phyloP scores from a whole-genome alignment of 2,329 filamentous ascomycete genomes.

The Didymella pinodella region DNA sequence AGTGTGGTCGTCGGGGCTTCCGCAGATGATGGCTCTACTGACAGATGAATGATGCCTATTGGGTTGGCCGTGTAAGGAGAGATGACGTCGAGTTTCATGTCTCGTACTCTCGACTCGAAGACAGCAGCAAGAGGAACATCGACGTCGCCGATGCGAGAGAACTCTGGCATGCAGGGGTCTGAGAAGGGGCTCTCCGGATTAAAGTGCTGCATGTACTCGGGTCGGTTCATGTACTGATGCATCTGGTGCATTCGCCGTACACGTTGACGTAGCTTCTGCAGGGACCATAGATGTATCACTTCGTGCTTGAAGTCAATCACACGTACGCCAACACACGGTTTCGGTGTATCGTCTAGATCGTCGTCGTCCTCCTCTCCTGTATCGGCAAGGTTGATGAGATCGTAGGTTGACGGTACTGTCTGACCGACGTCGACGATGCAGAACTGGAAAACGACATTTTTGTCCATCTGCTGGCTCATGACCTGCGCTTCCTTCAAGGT shows the following conservation, averaged over 20 bases:
- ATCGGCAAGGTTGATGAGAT: constrained; percentile 92
- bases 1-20: constrained; percentile 89
- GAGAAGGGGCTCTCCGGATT: constrained; percentile 92
- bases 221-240: constrained; percentile 94
- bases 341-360: constrained; percentile 79
- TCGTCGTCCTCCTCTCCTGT: constrained; percentile 87
- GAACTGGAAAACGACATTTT: constrained; percentile 93
- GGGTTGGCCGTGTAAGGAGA: constrained; percentile 92
- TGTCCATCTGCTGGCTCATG: constrained; percentile 96
- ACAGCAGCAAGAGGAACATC: constrained; percentile 92
- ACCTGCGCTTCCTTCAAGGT: constrained; percentile 94
- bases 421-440: constrained; percentile 89
- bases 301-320: constrained; percentile 89
- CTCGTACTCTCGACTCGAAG: constrained; percentile 92
- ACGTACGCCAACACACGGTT: constrained; percentile 89
- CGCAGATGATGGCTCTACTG: constrained; percentile 90
- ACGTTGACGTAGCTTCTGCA: constrained; percentile 88
- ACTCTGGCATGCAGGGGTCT: constrained; percentile 89
- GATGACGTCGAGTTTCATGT: constrained; percentile 88
- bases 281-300: constrained; percentile 90
- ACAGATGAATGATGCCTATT: constrained; percentile 88
- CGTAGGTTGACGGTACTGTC: constrained; percentile 89
- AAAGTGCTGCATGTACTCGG: constrained; percentile 93
- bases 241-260: constrained; percentile 94
- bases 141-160: constrained; percentile 89